phyloP scores from a whole-genome alignment of 139 green algal species.

The Spirogloea muscicola region DNA sequence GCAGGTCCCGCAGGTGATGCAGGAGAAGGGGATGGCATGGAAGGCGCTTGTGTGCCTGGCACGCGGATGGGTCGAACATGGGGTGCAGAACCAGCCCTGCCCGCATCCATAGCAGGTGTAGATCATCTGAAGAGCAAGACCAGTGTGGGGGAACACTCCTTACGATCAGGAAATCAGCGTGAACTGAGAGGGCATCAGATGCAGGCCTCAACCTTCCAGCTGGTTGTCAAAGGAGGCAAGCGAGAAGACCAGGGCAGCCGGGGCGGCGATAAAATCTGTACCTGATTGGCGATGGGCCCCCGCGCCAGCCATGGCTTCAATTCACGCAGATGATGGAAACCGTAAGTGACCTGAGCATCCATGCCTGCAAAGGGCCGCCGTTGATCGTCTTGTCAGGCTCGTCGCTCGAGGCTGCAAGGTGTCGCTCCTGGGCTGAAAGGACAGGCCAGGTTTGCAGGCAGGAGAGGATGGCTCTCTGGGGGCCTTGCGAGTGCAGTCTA shows the following conservation, averaged over 20 bases:
- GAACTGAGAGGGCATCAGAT: not conserved
- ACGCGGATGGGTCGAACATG: constrained; percentile 5
- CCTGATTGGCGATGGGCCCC: constrained; percentile 37
- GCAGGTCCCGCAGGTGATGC: too few relatives aligned
- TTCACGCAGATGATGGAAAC: constrained; percentile 36
- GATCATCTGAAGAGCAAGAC: constrained; percentile 19
- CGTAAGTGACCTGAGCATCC: constrained; percentile 37
- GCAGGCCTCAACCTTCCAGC: not conserved
- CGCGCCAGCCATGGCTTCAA: constrained; percentile 30
- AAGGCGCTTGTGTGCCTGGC: not conserved
- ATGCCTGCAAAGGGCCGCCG: too few relatives aligned
- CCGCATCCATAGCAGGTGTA: constrained; percentile 30
- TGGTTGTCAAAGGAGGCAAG: not conserved
- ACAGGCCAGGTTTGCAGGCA: too few relatives aligned
- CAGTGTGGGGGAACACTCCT: too few relatives aligned
- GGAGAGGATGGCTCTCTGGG: too few relatives aligned
- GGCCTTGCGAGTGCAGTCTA: too few relatives aligned
- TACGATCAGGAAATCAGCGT: not conserved
- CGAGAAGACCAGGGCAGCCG: not conserved
- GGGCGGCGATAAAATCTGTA: not conserved
- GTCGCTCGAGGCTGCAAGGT: too few relatives aligned
- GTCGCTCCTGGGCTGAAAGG: too few relatives aligned
- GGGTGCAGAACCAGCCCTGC: constrained; percentile 38
- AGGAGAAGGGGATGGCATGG: not conserved
- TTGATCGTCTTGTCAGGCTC: too few relatives aligned